Conservation (phyloP, 495 filamentous ascomycete species). For the Aspergillus coremiiformis region DNA sequence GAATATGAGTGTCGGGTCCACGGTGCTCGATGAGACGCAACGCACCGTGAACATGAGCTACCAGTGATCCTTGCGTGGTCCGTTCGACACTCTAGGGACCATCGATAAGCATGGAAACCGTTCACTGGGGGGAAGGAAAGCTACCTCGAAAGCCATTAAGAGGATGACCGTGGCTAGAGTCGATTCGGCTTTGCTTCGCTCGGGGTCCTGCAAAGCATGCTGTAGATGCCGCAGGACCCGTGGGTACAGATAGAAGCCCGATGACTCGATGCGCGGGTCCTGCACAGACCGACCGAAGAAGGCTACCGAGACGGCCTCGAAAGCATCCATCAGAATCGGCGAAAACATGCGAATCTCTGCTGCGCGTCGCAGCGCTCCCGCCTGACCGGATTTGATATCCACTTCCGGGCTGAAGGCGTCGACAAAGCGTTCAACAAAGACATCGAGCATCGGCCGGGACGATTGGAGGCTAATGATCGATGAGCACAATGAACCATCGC, state of each 20-base stretch:
- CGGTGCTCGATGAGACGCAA: conserved; percentile 39
- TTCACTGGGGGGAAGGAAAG: not conserved
- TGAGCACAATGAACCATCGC: conserved; percentile 22
- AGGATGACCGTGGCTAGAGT: conserved; percentile 39
- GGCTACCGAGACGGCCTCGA: conserved; percentile 35
- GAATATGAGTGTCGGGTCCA: conserved; percentile 39
- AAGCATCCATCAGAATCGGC: conserved; percentile 35
- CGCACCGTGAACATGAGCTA: conserved; percentile 37
- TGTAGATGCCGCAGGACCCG: conserved; percentile 35
- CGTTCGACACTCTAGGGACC: conserved; percentile 34
- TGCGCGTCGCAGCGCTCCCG: conserved; percentile 36
- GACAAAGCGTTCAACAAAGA: conserved; percentile 40
- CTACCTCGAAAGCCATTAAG: conserved; percentile 38
- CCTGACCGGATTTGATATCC: conserved; percentile 31
- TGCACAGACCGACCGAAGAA: conserved; percentile 38
- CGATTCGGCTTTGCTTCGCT: conserved; percentile 37
- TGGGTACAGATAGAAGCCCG: conserved; percentile 33
- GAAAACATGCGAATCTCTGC: conserved; percentile 41
- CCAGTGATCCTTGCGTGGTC: conserved; percentile 29
- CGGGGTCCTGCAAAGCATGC: conserved; percentile 33
- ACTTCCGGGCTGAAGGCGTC: conserved; percentile 41
- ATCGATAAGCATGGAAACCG: conserved; percentile 9
- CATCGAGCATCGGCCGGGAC: conserved; percentile 25
- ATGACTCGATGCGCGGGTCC: conserved; percentile 31
- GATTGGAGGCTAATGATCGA: conserved; percentile 23